Evolutionary conservation across 164 flowering plant genomes (phyloP).

Genomic region (Hamamelis virginiana): DNA sequence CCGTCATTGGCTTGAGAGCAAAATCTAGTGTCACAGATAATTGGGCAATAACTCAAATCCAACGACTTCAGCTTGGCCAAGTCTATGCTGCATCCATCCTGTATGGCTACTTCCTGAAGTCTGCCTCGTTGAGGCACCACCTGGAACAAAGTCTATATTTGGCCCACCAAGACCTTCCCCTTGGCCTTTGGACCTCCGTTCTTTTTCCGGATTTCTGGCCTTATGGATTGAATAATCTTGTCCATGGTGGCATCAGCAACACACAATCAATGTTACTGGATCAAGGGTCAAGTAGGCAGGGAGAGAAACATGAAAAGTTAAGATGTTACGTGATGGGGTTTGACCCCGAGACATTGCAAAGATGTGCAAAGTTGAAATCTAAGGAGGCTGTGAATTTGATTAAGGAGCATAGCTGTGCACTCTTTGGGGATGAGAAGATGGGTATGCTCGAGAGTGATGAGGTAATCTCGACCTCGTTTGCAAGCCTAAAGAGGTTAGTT

Average conservation of each 20-base stretch:
- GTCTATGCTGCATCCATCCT: constrained; percentile 70
- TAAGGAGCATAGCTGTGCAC: constrained; percentile 66
- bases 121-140: constrained; percentile 57
- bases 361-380: constrained; percentile 64
- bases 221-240: constrained; percentile 25
- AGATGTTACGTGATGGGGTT: constrained; percentile 57
- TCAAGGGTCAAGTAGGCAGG: constrained; percentile 26
- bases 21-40: constrained; percentile 50
- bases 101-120: constrained; percentile 81
- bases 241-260: constrained; percentile 22
- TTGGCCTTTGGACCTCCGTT: constrained; percentile 15
- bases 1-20: constrained; percentile 57
- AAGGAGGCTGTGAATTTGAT: constrained; percentile 62
- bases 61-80: constrained; percentile 42
- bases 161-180: constrained; percentile 21
- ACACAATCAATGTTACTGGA: constrained; percentile 18
- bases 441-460: constrained; percentile 34
- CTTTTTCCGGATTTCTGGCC: constrained; percentile 27
- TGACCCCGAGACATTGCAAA: constrained; percentile 56
- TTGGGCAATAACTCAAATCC: constrained; percentile 56
- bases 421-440: constrained; percentile 51
- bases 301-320: constrained; percentile 27
- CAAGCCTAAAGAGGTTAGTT: constrained; percentile 71
- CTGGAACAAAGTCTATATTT: constrained; percentile 44
- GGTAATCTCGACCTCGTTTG: constrained; percentile 53